Conservation (phyloP, 164 flowering plant species). For the Sextonia rubra region DNA sequence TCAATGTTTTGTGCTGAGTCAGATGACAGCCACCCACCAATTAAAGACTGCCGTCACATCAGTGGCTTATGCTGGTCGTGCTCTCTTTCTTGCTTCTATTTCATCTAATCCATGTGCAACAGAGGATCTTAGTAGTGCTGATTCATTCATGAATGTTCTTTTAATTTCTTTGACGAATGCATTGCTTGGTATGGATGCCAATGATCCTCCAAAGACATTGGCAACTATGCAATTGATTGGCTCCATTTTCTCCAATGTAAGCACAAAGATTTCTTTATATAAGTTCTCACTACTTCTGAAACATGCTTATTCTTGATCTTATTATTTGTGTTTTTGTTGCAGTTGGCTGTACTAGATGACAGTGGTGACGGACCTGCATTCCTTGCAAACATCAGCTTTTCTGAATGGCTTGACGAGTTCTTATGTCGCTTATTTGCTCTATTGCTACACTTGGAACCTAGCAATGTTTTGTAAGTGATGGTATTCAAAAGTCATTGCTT, state of each 20-base stretch:
- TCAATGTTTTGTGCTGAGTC: conserved; percentile 20
- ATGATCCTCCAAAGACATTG: conserved; percentile 97
- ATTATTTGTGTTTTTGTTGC: conserved; percentile 20
- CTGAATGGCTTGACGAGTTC: conserved; percentile 99
- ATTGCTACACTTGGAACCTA: conserved; percentile 87
- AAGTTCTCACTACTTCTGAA: conserved; percentile 1
- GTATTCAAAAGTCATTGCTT: conserved; percentile 3
- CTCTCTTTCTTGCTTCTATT: conserved; percentile 60
- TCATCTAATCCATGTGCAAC: conserved; percentile 35
- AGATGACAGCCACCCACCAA: conserved; percentile 98
- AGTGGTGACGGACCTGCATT: conserved; percentile 34
- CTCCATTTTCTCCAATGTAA: conserved; percentile 92
- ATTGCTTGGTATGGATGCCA: conserved; percentile 98
- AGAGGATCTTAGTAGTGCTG: conserved; percentile 32
- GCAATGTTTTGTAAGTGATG: conserved; percentile 70
- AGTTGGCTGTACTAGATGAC: conserved; percentile 78
- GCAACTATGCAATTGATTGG: conserved; percentile 96
- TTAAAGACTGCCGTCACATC: conserved; percentile 90
- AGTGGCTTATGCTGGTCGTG: conserved; percentile 87
- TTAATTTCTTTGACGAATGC: conserved; percentile 79
- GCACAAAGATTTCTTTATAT: conserved; percentile 13
- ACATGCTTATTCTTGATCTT: conserved; percentile 13
- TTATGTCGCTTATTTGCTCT: conserved; percentile 83
- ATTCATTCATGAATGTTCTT: conserved; percentile 49
- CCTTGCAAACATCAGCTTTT: conserved; percentile 56